A percentile compares a stretch with the other conserved stretches of the same genome.
Conservation (phyloP, 805 yeast genomes). For the Myxozyma udenii region DNA sequence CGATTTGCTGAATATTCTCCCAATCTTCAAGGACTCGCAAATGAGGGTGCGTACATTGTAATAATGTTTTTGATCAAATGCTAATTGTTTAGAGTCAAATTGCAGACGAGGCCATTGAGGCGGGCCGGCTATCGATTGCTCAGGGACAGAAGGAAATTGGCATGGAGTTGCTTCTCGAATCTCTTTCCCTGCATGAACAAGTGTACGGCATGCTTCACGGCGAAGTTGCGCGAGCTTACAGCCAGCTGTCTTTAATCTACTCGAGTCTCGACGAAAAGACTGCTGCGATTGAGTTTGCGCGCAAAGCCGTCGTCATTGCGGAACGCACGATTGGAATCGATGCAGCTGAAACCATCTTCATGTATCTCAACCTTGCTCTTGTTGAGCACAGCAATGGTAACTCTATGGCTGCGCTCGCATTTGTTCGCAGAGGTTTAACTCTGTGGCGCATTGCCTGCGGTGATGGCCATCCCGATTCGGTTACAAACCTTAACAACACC, state of each 20-base stretch:
- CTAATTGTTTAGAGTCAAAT: constrained; percentile 53
- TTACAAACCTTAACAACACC: constrained; percentile 60
- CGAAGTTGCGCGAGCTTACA: constrained; percentile 69
- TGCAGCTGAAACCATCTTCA: constrained; percentile 67
- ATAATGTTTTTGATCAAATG: not conserved
- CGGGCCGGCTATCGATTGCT: constrained; percentile 37
- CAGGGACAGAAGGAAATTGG: constrained; percentile 49
- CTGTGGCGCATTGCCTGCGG: constrained; percentile 60
- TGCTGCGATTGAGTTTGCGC: constrained; percentile 61
- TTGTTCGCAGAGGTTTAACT: constrained; percentile 58
- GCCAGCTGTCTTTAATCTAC: constrained; percentile 63
- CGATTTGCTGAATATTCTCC: constrained; percentile 68
- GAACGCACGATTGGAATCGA: constrained; percentile 84
- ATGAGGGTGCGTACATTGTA: constrained; percentile 6
- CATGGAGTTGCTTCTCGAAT: constrained; percentile 61
- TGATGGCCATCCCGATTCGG: constrained; percentile 64
- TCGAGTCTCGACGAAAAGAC: constrained; percentile 52
- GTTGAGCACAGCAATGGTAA: constrained; percentile 63
- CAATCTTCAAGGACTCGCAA: constrained; percentile 69
- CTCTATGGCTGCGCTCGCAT: constrained; percentile 57
- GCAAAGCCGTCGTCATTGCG: constrained; percentile 66
- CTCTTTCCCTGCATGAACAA: constrained; percentile 72
- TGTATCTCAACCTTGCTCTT: constrained; percentile 70
- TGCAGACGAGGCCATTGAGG: constrained; percentile 63
- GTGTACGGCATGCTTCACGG: constrained; percentile 77